A percentile compares a stretch with the other conserved stretches of the same genome.
phyloP scores from a whole-genome alignment of 2,329 filamentous ascomycete species.

The Thielaviopsis ethacetica region DNA sequence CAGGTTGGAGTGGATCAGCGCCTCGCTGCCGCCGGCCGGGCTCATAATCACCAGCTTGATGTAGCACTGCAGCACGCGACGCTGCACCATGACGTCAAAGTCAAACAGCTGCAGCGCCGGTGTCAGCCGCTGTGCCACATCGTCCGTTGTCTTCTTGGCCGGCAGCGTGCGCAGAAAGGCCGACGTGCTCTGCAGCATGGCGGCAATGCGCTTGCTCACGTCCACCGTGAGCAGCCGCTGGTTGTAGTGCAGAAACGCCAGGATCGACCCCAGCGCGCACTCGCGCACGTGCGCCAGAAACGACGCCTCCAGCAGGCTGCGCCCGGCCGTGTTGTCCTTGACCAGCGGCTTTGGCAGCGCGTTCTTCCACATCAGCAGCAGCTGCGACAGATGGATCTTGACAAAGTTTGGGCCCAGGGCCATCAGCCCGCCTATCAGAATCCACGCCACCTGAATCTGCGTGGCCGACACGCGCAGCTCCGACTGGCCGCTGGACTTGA shows the following conservation, averaged over 20 bases:
- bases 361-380: conserved; percentile 93
- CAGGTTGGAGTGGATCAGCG: conserved; percentile 78
- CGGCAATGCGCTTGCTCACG: conserved; percentile 79
- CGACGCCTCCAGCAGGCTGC: conserved; percentile 74
- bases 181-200: conserved; percentile 90
- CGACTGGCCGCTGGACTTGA: conserved; percentile 84
- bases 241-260: conserved; percentile 89
- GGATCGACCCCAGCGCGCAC: conserved; percentile 78
- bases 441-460: conserved; percentile 96
- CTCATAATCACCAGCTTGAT: conserved; percentile 79
- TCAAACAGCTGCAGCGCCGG: conserved; percentile 80
- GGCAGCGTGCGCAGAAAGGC: conserved; percentile 77
- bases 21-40: conserved; percentile 68
- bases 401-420: conserved; percentile 94
- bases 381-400: conserved; percentile 90
- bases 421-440: conserved; percentile 91
- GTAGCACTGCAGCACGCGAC: conserved; percentile 88
- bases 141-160: conserved; percentile 68
- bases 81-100: conserved; percentile 80
- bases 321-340: conserved; percentile 73
- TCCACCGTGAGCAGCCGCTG: conserved; percentile 81
- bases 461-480: conserved; percentile 83
- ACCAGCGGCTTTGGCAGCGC: conserved; percentile 86
- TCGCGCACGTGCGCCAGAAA: conserved; percentile 91
- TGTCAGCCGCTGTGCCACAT: conserved; percentile 66